Evolutionary conservation across 768 basidiomycete species (phyloP).

Genomic region (Lactifluus rugatus): DNA sequence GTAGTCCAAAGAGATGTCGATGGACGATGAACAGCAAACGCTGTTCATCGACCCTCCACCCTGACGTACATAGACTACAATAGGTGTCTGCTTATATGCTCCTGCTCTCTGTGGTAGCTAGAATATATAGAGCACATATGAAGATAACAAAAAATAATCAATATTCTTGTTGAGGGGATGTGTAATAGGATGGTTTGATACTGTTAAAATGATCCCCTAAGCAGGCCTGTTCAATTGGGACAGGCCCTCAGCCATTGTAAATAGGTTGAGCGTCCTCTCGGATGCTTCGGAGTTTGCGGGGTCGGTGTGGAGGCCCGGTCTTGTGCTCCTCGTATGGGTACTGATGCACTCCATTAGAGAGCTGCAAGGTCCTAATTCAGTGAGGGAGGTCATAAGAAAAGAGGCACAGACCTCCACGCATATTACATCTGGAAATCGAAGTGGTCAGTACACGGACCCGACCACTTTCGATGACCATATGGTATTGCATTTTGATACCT

Average conservation of each 20-base stretch:
- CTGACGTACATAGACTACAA: background rate
- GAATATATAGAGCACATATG: too few species aligned
- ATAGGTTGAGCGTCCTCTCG: too few species aligned
- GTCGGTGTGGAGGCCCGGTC: background rate
- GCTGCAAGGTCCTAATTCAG: background rate
- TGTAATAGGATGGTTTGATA: too few species aligned
- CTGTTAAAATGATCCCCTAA: too few species aligned
- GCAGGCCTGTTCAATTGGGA: too few species aligned
- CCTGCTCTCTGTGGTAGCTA: background rate
- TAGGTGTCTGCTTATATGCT: background rate
- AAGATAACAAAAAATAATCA: background rate
- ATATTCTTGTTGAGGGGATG: background rate
- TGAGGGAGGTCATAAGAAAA: background rate
- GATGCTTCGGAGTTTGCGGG: background rate
- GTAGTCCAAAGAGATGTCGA: background rate
- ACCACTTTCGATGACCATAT: too few species aligned
- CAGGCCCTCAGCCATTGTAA: too few species aligned
- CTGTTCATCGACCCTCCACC: background rate
- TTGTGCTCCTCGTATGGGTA: background rate
- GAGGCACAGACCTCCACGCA: background rate
- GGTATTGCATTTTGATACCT: too few species aligned
- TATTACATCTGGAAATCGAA: background rate
- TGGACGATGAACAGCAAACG: background rate
- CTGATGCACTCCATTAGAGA: background rate
- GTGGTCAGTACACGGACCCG: background rate